phyloP scores from a whole-genome alignment of 2,329 filamentous ascomycete genomes.

The Neofusicoccum laricinum region DNA sequence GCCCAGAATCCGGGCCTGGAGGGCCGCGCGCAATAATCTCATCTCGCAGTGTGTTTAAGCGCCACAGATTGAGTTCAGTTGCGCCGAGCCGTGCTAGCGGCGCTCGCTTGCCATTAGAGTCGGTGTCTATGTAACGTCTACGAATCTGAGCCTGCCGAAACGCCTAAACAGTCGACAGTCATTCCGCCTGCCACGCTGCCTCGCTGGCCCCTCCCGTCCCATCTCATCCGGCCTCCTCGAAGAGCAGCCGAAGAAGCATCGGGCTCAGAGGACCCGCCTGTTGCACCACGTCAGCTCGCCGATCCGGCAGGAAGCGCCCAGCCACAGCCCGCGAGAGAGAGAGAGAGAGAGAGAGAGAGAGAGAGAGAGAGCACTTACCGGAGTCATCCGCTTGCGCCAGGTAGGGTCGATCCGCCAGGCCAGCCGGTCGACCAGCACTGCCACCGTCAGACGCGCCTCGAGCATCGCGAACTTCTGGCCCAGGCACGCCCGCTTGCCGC shows the following conservation, averaged over 20 bases:
- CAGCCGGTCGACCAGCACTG: slow-evolving; percentile 29
- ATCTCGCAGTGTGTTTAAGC: background rate
- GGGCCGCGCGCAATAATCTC: background rate
- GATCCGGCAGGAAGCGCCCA: background rate
- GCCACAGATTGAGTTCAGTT: background rate
- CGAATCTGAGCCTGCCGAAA: background rate
- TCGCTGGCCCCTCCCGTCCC: background rate
- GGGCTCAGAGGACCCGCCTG: slow-evolving; percentile 7
- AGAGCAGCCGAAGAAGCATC: background rate
- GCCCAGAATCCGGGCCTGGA: no score
- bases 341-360: no score
- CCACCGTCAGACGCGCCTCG: slow-evolving; percentile 35
- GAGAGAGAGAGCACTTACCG: no score
- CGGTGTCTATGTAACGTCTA: background rate
- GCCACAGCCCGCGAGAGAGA: background rate
- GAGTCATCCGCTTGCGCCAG: slow-evolving; percentile 33
- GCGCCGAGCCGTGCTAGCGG: background rate
- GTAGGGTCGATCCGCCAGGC: slow-evolving; percentile 32
- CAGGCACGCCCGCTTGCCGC: slow-evolving; percentile 40
- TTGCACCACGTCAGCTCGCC: background rate
- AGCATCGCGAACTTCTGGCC: slow-evolving; percentile 43
- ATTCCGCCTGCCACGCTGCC: background rate
- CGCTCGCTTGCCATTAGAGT: background rate
- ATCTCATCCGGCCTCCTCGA: background rate
- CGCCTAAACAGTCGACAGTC: background rate